Evolutionary conservation across 768 basidiomycete species (phyloP), one percentile per base, ranked within the genome.

Genomic region (Pleurotus tuoliensis): DNA sequence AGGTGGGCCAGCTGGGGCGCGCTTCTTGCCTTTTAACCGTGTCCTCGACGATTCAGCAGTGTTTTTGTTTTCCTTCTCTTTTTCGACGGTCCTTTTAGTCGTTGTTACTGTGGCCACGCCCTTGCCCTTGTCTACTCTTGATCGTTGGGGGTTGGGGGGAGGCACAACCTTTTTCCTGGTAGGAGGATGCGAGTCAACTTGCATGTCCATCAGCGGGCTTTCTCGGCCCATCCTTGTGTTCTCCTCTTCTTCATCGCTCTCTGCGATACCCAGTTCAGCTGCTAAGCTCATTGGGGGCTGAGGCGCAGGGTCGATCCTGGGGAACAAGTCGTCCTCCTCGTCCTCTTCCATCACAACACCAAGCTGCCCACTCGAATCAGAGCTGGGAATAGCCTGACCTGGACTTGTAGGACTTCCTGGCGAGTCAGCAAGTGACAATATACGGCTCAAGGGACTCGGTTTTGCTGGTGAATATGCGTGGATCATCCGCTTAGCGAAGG

Each of bases 391-490:
- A 43, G 54, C 41, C 12, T 41, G 34, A 22, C 47, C 56, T 6
- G 37, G 34, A 16, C 47, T 55, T 7, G 39, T 39, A 4, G 75
- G 70, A 49, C 71, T 75, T 37, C 76, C 69, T 4, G 84, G 84
- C 0, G 87, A 88, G 59, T 86, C 74, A 3, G 76, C 79, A 43
- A 92, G 75, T 84, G 86, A 82, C 20, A 92, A 76, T 53, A 92
- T 90, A 9, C 90, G 81, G 58, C 88, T 90, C 30, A 93, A 76
- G 2, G 90, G 90, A 59, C 88, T 91, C 0, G 91, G 90, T 66
- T 83, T 86, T 2, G 76, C 85, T 25, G 90, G 90, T 0, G 91
- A 92, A 60, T 92, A 93, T 0, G 90, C 88, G 60, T 93, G 90
- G 3, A 81, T 76, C 85, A 90, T 88, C 55, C 79, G 82, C 54